Evolutionary conservation across 164 flowering plant species (phyloP).

Genomic region (Piper betle): DNA sequence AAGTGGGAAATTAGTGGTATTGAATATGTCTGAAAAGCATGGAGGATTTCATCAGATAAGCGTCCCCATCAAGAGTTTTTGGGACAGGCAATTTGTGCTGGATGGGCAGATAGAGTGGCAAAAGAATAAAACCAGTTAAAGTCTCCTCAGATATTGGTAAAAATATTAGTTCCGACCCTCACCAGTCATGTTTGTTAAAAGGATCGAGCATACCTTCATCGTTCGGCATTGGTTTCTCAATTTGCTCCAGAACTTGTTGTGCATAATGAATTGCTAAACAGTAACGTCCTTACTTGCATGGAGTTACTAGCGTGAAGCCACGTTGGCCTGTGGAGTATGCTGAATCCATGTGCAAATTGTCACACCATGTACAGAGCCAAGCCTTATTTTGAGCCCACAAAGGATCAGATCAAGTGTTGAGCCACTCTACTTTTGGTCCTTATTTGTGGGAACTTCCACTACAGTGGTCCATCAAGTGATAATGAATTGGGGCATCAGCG

Average conservation of each 20-base stretch:
- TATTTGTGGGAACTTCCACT: conserved; percentile 71
- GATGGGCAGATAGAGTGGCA: conserved; percentile 97
- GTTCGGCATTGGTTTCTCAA: conserved; percentile 50
- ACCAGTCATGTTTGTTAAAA: conserved; percentile 61
- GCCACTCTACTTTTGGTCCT: conserved; percentile 60
- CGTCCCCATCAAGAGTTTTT: conserved; percentile 64
- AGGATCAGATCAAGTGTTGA: conserved; percentile 50
- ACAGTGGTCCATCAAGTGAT: conserved; percentile 35
- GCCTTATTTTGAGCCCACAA: conserved; percentile 51
- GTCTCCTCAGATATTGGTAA: conserved; percentile 27
- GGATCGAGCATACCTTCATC: conserved; percentile 72
- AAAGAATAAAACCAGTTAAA: conserved; percentile 30
- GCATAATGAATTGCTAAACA: conserved; percentile 58
- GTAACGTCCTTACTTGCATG: conserved; percentile 86
- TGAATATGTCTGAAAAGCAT: conserved; percentile 55
- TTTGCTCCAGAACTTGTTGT: conserved; percentile 78
- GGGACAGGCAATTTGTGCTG: conserved; percentile 82
- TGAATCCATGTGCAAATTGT: conserved; percentile 46
- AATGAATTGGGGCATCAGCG: conserved; percentile 28
- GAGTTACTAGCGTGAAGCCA: conserved; percentile 66
- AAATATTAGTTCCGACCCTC: conserved; percentile 36
- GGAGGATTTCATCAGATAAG: conserved; percentile 47
- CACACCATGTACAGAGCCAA: conserved; percentile 64
- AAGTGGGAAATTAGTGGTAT: conserved; percentile 57
- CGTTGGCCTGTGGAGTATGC: conserved; percentile 76